Conservation (phyloP, 2,329 filamentous ascomycete species). For the Fusarium circinatum region DNA sequence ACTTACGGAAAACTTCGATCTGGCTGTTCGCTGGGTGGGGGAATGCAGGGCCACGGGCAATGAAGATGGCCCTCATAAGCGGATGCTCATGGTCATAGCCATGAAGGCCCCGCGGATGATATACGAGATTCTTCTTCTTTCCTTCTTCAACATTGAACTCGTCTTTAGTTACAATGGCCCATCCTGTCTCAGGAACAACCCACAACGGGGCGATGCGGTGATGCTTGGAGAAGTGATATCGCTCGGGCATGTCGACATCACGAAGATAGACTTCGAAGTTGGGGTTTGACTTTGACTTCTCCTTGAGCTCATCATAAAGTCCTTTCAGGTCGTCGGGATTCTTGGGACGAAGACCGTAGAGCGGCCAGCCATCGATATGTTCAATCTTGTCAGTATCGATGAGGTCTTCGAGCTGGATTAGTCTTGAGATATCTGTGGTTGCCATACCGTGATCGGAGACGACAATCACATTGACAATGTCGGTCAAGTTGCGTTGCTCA, state of each 20-base stretch:
- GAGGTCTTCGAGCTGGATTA: constrained; percentile 91
- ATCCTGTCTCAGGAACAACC: constrained; percentile 92
- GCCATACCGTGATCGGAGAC: constrained; percentile 99
- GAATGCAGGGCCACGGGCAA: constrained; percentile 92
- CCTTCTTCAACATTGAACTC: constrained; percentile 80
- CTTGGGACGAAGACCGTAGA: constrained; percentile 88
- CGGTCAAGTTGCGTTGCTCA: constrained; percentile 82
- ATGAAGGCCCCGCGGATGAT: constrained; percentile 86
- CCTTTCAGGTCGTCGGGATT: constrained; percentile 70
- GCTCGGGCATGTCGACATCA: constrained; percentile 87
- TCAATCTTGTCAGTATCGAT: constrained; percentile 81
- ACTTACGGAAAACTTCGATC: constrained; percentile 84
- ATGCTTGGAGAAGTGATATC: constrained; percentile 92
- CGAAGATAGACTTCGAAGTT: constrained; percentile 88
- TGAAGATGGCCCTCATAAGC: constrained; percentile 94
- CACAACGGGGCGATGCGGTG: constrained; percentile 92
- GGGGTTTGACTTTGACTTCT: constrained; percentile 68
- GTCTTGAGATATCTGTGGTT: constrained; percentile 80
- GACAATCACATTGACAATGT: constrained; percentile 93
- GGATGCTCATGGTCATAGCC: constrained; percentile 96
- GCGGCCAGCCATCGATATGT: constrained; percentile 92
- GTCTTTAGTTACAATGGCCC: constrained; percentile 84
- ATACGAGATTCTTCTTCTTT: constrained; percentile 70
- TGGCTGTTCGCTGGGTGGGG: constrained; percentile 84
- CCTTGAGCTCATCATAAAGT: constrained; percentile 71